Evolutionary conservation across 768 basidiomycete species (phyloP).

Genomic region (Collybia sordida): DNA sequence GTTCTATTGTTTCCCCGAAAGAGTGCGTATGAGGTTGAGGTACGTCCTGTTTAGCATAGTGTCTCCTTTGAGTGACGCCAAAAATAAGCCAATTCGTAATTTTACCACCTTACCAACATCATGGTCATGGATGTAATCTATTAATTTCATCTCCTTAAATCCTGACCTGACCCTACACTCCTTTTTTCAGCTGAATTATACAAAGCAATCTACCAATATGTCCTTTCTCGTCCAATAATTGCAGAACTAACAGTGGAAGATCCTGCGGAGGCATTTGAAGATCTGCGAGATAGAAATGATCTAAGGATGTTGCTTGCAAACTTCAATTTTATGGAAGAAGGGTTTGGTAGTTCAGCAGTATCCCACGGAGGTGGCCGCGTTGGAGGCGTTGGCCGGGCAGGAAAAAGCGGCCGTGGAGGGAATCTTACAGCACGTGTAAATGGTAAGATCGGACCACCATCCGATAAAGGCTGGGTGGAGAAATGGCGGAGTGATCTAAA

Average conservation of each 20-base stretch:
- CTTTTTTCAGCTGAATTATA: slow-evolving; percentile 74
- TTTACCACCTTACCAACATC: slow-evolving; percentile 83
- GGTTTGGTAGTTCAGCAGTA: slow-evolving; percentile 45
- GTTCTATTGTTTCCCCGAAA: slow-evolving; percentile 95
- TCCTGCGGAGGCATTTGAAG: slow-evolving; percentile 97
- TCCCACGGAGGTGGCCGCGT: slow-evolving; percentile 54
- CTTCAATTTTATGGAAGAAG: slow-evolving; percentile 69
- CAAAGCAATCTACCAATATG: slow-evolving; percentile 78
- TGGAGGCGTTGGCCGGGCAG: slow-evolving; percentile 41
- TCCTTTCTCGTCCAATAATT: slow-evolving; percentile 61
- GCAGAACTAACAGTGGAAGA: slow-evolving; percentile 98
- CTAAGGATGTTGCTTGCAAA: slow-evolving; percentile 71
- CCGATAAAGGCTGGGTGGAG: slow-evolving; percentile 75
- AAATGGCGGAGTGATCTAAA: slow-evolving; percentile 82
- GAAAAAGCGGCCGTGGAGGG: slow-evolving; percentile 36
- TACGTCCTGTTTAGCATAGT: slow-evolving; percentile 26
- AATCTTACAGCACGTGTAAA: slow-evolving; percentile 20
- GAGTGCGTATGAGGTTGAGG: slow-evolving; percentile 84
- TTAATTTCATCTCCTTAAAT: neutral
- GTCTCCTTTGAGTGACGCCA: slow-evolving; percentile 3
- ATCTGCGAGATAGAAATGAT: slow-evolving; percentile 91
- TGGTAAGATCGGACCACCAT: slow-evolving; percentile 77
- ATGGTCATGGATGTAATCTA: slow-evolving; percentile 82
- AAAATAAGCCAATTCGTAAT: slow-evolving; percentile 88
- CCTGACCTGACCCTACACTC: neutral